Evolutionary conservation across 2,329 filamentous ascomycete genomes (phyloP).

Genomic region (Pseudopithomyces maydicus): DNA sequence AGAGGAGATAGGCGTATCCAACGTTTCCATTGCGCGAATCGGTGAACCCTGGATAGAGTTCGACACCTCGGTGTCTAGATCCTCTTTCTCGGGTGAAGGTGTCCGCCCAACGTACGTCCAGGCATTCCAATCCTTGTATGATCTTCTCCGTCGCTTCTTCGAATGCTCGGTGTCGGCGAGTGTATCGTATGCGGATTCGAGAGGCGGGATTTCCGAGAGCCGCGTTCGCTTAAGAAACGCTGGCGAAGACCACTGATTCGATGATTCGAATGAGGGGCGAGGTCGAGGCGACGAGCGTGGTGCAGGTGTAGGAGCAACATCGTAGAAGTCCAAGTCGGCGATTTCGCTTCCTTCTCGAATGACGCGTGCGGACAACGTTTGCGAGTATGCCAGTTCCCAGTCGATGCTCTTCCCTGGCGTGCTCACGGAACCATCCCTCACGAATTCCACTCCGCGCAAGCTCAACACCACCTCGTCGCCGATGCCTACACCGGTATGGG

Average conservation of each 20-base stretch:
- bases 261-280: conserved; percentile 11
- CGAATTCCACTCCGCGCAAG: conserved; percentile 72
- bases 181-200: conserved; percentile 68
- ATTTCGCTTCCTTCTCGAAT: conserved; percentile 54
- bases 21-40: conserved; percentile 26
- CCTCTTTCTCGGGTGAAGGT: conserved; percentile 67
- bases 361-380: conserved; percentile 44
- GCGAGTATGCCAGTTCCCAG: conserved; percentile 60
- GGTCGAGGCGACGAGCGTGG: conserved; percentile 28
- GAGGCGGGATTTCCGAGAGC: conserved; percentile 70
- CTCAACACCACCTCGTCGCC: conserved; percentile 76
- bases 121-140: conserved; percentile 66
- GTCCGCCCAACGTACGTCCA: conserved; percentile 79
- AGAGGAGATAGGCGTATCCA: conserved; percentile 33
- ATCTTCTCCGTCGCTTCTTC: conserved; percentile 74
- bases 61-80: conserved; percentile 21
- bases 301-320: conserved; percentile 35
- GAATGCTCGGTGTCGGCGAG: conserved; percentile 69
- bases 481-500: conserved; percentile 71
- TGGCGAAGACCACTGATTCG: conserved; percentile 69
- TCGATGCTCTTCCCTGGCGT: conserved; percentile 63
- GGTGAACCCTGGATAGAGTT: conserved; percentile 26
- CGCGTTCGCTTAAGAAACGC: conserved; percentile 74
- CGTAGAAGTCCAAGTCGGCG: conserved; percentile 60
- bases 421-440: conserved; percentile 57